These are phyloP conservation scores for Tuber brumale DNA, from an alignment of 495 filamentous ascomycete species.

Conservation along the genomic window DNA sequence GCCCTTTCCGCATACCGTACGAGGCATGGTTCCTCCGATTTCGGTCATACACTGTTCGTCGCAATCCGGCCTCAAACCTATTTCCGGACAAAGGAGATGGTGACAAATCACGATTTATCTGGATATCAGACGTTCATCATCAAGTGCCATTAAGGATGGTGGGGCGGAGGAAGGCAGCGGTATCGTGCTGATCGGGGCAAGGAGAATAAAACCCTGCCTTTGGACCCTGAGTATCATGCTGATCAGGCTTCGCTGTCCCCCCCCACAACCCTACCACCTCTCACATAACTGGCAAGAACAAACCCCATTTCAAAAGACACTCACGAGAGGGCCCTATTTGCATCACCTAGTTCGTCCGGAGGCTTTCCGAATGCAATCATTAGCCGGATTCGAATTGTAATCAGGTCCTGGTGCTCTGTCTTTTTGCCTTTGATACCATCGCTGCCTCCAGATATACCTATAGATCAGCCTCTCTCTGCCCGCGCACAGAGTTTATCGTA, in stretches of 20 bases:
- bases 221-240: neutral
- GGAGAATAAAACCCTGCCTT: neutral
- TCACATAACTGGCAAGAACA: neutral
- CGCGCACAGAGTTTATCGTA: neutral
- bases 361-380: neutral
- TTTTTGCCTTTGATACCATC: neutral
- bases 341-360: neutral
- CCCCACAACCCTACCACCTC: neutral
- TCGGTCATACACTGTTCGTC: neutral
- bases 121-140: neutral
- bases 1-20: neutral
- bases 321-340: neutral
- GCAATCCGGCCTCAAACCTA: neutral
- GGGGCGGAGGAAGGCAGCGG: neutral
- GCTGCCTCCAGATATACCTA: neutral
- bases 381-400: conserved; percentile 4
- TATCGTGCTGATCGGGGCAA: neutral
- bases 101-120: neutral
- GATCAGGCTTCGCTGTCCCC: neutral
- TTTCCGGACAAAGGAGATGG: neutral
- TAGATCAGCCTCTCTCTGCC: neutral
- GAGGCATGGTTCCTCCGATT: neutral
- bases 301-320: neutral
- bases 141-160: neutral
- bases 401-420: neutral